Evolutionary conservation across 2,329 filamentous ascomycete genomes (phyloP), one percentile per base, ranked within the genome.

Genomic region (Rhinocladiella similis): DNA sequence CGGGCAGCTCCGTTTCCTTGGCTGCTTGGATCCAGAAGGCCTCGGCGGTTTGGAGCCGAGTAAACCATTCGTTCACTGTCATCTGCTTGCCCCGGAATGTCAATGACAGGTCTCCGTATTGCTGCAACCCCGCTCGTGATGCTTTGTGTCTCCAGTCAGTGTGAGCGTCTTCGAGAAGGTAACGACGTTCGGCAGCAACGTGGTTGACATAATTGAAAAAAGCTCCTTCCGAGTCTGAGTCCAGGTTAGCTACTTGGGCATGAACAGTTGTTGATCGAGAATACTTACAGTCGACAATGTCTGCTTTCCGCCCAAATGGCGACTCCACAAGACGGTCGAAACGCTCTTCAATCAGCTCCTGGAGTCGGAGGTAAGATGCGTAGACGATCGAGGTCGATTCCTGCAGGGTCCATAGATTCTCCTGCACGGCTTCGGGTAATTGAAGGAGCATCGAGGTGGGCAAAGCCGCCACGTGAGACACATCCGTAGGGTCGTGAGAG

Each of bases 141-240:
- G 60, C 59, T 48, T 63, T 63, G 54, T 63, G 58, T 27, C 54
- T 57, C 61, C 61, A 63, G 39, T 63, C 61, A 9, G 59, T 56
- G 43, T 62, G 56, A 4, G 61, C 59, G 16, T 63, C 61, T 25
- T 60, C 57, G 16, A 62, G 42, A 22, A 63, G 46, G 42, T 63
- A 63, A 18, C 47, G 51, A 38, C 54, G 54, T 47, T 63, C 61
- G 25, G 59, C 60, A 14, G 50, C 38, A 33, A 62, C 18, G 45
- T 62, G 59, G 48, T 63, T 63, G 27, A 54, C 54, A 33, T 63
- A 63, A 43, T 62, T 59, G 60, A 63, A 63, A 29, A 60, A 63
- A 6, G 59, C 54, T 9, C 46, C 46, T 48, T 63, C 61, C 7
- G 61, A 63, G 20, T 56, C 61, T 63, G 25, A 14, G 22, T 14